Percentiles rank a stretch among this genome's conserved stretches.
phyloP scores from a whole-genome alignment of 345 rosid species.

The Syzygium aromaticum region DNA sequence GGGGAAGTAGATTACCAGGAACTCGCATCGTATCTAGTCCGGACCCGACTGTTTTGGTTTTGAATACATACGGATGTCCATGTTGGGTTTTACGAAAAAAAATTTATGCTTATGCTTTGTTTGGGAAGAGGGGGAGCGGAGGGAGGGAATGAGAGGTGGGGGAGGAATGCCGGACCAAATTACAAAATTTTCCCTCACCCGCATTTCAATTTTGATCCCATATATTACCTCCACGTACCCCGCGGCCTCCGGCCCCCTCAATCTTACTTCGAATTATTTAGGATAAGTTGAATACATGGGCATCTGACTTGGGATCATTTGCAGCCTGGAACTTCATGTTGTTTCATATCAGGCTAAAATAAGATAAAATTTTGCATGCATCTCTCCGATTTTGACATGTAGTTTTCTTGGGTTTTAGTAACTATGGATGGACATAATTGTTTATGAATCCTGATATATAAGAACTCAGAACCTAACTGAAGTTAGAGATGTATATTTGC shows the following conservation, averaged over 20 bases:
- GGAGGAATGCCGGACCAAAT: background rate
- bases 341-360: background rate
- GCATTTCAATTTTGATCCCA: background rate
- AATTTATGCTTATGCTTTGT: background rate
- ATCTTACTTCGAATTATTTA: background rate
- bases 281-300: background rate
- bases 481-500: background rate
- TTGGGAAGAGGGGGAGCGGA: background rate
- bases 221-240: background rate
- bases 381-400: background rate
- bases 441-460: background rate
- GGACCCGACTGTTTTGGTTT: background rate
- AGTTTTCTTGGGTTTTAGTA: background rate
- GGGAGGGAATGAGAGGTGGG: background rate
- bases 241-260: background rate
- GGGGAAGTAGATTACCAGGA: background rate
- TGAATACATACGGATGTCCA: background rate
- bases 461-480: background rate
- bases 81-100: background rate
- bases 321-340: background rate
- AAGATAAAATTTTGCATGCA: background rate
- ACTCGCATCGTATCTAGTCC: background rate
- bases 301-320: background rate
- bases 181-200: background rate
- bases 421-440: background rate